Evolutionary conservation across 2,329 filamentous ascomycete species (phyloP).

Genomic region (Pochonia chlamydosporia): DNA sequence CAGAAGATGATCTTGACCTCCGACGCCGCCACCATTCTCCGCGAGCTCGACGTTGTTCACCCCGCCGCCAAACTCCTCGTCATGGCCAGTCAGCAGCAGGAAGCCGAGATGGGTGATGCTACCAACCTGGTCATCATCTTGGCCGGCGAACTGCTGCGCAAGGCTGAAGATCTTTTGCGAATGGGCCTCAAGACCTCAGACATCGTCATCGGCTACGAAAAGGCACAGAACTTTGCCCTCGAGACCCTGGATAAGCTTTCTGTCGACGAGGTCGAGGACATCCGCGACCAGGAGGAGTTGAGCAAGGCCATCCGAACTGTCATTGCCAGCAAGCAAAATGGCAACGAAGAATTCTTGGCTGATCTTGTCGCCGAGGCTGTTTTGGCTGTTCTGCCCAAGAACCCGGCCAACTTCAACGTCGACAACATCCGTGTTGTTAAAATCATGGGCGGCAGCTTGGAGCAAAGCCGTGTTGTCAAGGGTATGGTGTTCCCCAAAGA

Average conservation of each 20-base stretch:
- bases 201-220: constrained; percentile 93
- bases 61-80: constrained; percentile 95
- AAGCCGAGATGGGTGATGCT: constrained; percentile 97
- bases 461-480: constrained; percentile 90
- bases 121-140: constrained; percentile 96
- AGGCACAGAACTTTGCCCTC: constrained; percentile 83
- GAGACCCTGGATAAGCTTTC: constrained; percentile 81
- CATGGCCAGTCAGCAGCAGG: constrained; percentile 98
- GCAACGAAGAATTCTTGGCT: constrained; percentile 83
- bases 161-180: constrained; percentile 91
- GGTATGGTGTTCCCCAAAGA: constrained; percentile 98
- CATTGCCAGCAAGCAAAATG: constrained; percentile 92
- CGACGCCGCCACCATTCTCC: constrained; percentile 93
- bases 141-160: constrained; percentile 90
- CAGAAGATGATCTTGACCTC: constrained; percentile 99
- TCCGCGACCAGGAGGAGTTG: constrained; percentile 74
- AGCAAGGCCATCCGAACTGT: constrained; percentile 95
- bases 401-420: constrained; percentile 93
- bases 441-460: constrained; percentile 96
- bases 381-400: constrained; percentile 89
- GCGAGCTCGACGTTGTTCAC: constrained; percentile 96
- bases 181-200: constrained; percentile 99
- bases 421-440: constrained; percentile 99
- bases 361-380: constrained; percentile 79
- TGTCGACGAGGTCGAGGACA: constrained; percentile 84